Conservation (phyloP, 2,329 filamentous ascomycete genomes). For the Thyridium curvatum region DNA sequence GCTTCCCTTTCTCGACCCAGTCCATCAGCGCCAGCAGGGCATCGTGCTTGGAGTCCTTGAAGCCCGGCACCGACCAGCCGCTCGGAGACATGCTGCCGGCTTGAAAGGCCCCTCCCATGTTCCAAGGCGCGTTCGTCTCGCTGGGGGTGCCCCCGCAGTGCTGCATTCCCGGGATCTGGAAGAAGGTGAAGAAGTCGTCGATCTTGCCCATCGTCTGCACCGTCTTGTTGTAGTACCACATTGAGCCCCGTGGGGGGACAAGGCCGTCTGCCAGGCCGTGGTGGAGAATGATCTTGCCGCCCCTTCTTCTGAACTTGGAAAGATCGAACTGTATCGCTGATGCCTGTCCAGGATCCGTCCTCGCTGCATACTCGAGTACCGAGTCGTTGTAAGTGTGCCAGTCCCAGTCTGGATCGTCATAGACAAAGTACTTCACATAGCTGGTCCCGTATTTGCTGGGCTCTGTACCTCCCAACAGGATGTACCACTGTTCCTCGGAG, state of each 20-base stretch:
- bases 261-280: slow-evolving; percentile 36
- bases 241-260: slow-evolving; percentile 27
- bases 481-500: slow-evolving; percentile 31
- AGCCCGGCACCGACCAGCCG: slow-evolving; percentile 26
- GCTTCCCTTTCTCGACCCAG: slow-evolving; percentile 27
- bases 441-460: slow-evolving; percentile 25
- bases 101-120: slow-evolving; percentile 25
- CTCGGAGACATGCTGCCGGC: slow-evolving; percentile 17
- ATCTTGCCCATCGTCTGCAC: slow-evolving; percentile 21
- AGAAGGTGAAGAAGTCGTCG: slow-evolving; percentile 45
- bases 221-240: slow-evolving; percentile 25
- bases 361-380: slow-evolving; percentile 20
- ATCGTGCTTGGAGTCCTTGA: slow-evolving; percentile 26
- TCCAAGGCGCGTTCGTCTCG: slow-evolving; percentile 29
- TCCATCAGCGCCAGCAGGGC: slow-evolving; percentile 27
- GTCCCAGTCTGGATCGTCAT: slow-evolving; percentile 28
- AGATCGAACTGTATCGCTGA: slow-evolving; percentile 33
- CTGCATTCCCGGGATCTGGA: slow-evolving; percentile 46
- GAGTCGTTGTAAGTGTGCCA: slow-evolving; percentile 24
- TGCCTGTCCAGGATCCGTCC: slow-evolving; percentile 26
- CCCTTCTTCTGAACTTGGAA: slow-evolving; percentile 26
- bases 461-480: slow-evolving; percentile 21
- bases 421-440: slow-evolving; percentile 31
- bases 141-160: slow-evolving; percentile 34
- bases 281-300: slow-evolving; percentile 38